phyloP scores from a whole-genome alignment of 495 filamentous ascomycete species.

The Bombardia bombarda region DNA sequence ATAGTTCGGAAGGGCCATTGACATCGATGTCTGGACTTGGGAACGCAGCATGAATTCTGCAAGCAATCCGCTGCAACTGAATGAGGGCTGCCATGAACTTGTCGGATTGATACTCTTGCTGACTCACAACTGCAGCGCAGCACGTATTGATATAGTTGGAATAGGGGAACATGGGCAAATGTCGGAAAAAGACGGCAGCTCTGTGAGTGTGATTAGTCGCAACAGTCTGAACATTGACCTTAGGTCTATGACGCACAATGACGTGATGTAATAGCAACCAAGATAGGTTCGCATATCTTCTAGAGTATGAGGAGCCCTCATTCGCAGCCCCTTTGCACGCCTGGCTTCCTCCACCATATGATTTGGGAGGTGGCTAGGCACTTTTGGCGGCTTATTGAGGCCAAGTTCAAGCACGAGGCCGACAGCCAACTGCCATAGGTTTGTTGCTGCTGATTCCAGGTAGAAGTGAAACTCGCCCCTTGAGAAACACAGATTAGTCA shows the following conservation, averaged over 20 bases:
- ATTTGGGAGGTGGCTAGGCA: neutral
- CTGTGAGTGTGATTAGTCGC: no score
- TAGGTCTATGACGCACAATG: neutral
- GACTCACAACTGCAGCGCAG: slow-evolving; percentile 9
- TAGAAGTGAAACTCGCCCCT: slow-evolving; percentile 17
- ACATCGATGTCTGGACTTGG: slow-evolving; percentile 10
- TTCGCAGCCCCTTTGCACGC: slow-evolving; percentile 1
- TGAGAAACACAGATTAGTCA: neutral
- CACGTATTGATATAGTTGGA: slow-evolving; percentile 14
- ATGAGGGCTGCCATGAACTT: slow-evolving; percentile 10
- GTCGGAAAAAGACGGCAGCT: slow-evolving; percentile 11
- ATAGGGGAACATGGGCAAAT: slow-evolving; percentile 7
- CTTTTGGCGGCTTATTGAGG: slow-evolving; percentile 8
- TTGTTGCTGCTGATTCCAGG: slow-evolving; percentile 11
- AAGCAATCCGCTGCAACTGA: slow-evolving; percentile 10
- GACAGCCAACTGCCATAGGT: slow-evolving; percentile 13
- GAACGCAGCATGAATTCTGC: slow-evolving; percentile 7
- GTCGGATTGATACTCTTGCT: slow-evolving; percentile 11
- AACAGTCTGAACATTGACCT: neutral
- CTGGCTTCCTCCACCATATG: slow-evolving; percentile 7
- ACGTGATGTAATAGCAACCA: slow-evolving; percentile 13
- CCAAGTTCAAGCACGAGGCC: slow-evolving; percentile 14
- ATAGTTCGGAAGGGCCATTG: neutral
- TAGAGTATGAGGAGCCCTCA: slow-evolving; percentile 4
- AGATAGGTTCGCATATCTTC: slow-evolving; percentile 18